These are phyloP conservation scores for Talaromyces adpressus DNA, from an alignment of 495 filamentous ascomycete species.

Conservation along the genomic window DNA sequence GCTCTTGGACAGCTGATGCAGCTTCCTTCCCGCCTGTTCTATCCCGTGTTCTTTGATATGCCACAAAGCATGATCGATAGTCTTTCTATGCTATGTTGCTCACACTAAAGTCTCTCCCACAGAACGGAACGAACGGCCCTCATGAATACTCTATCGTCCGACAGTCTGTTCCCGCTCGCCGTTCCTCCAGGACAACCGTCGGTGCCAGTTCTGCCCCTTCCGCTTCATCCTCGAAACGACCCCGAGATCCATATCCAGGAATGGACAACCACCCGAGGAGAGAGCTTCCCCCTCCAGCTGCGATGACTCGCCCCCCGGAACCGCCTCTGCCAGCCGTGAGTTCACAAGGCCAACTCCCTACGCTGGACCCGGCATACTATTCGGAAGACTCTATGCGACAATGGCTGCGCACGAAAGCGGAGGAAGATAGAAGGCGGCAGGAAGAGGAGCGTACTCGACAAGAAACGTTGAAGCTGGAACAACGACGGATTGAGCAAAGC, in stretches of 20 bases:
- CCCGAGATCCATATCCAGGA: constrained; percentile 13
- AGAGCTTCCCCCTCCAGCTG: constrained; percentile 31
- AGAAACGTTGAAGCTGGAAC: constrained; percentile 68
- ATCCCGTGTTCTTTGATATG: neutral
- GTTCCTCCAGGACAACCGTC: constrained; percentile 20
- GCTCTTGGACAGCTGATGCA: neutral
- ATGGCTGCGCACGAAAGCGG: constrained; percentile 75
- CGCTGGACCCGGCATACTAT: constrained; percentile 58
- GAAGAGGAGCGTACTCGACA: constrained; percentile 87
- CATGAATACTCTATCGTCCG: constrained; percentile 33
- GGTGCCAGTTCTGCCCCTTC: constrained; percentile 13
- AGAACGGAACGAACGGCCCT: constrained; percentile 31
- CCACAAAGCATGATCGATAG: neutral
- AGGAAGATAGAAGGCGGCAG: constrained; percentile 77
- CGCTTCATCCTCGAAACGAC: constrained; percentile 13
- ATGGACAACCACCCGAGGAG: constrained; percentile 32
- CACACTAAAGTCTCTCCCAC: constrained; percentile 32
- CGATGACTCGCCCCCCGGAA: constrained; percentile 27
- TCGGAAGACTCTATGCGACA: constrained; percentile 73
- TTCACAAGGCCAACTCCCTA: constrained; percentile 42
- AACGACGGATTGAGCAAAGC: constrained; percentile 73
- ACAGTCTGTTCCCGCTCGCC: constrained; percentile 25
- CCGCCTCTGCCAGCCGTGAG: constrained; percentile 31
- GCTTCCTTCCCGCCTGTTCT: neutral
- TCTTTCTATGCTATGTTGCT: constrained; percentile 24